Base-by-base conservation (phyloP, 495 filamentous ascomycete species). In the Penicillium ochrochloron region DNA sequence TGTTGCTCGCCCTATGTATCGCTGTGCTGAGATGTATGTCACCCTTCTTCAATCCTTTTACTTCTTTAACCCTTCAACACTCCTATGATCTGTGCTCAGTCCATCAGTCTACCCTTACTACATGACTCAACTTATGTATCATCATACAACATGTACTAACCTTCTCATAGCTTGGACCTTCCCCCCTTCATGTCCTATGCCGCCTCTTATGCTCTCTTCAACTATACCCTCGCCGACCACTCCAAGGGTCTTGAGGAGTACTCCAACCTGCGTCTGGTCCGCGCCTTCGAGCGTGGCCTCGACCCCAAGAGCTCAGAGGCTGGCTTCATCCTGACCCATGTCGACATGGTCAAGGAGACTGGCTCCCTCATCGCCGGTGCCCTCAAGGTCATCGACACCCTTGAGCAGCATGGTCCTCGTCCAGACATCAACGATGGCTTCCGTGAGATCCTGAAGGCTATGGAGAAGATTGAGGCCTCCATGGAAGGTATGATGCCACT, bases 141-240 rank as follows among this genome's bases (percentile, higher is more conserved):
- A 25, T 23, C 21, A 29, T 14, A 23, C 33, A 57, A 61, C 14
- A 57, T 17, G 14, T 62, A 4, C 53, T 65, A 50, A 68, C 51
- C 21, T 33, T n/a, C 5, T 41, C 25, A 23, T 62, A 82, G 80
- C 29, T 60, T 83, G 70, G 74, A 82, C 59, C 68, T 83, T 0
- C 80, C 80, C n/a, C 92, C 93, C 8, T 97, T 96, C 82, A 94
- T 97, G 92, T 92, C 94, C 68, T 97, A 97, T 75, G 93, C 93
- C 14, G 93, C 92, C 25, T 90, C 90, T 2, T 97, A 97, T 76
- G 90, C 92, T 50, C 86, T 97, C 52, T 96, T 89, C 85, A 97
- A 97, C 80, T 96, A 95, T 75, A 84, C 84, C 25, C 82, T 95
- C 15, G 78, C 82, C 29, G 83, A 93, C 60, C 88, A 89, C 17